A percentile compares a stretch with the other conserved stretches of the same genome.
Conservation (phyloP, 2,329 filamentous ascomycete genomes). For the Neonectria neomacrospora region DNA sequence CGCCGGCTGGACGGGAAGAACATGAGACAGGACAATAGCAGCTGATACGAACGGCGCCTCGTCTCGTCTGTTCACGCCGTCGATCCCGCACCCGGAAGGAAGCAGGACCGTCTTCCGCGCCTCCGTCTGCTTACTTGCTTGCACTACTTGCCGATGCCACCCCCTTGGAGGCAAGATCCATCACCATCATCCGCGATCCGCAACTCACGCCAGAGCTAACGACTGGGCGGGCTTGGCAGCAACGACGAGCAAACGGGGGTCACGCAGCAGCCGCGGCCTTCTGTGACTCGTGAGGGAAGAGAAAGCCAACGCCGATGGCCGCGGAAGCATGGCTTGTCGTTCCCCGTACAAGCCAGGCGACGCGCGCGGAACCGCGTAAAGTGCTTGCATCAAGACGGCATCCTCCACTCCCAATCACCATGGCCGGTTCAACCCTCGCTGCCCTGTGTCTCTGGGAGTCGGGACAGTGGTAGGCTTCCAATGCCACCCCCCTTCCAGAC, state of each 20-base stretch:
- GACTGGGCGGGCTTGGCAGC: background rate
- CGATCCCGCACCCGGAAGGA: background rate
- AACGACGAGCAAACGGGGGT: conserved; percentile 1
- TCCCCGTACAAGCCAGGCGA: background rate
- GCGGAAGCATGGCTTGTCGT: background rate
- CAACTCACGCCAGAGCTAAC: conserved; percentile 2
- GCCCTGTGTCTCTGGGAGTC: background rate
- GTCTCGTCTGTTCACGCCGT: background rate
- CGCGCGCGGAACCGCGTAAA: conserved; percentile 22
- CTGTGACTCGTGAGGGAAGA: background rate
- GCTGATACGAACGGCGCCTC: background rate
- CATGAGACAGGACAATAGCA: conserved; percentile 6
- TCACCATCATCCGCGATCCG: background rate
- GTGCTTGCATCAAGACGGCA: conserved; percentile 25
- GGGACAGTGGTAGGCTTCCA: background rate
- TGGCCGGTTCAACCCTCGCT: conserved; percentile 8
- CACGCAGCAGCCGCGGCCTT: background rate
- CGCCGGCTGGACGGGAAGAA: background rate
- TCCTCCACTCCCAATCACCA: conserved; percentile 6
- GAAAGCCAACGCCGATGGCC: background rate
- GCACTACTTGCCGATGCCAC: background rate
- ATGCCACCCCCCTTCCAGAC: conserved; percentile 6
- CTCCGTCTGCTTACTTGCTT: background rate
- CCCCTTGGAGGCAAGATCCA: background rate
- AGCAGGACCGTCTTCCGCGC: background rate